phyloP scores from a whole-genome alignment of 305 asterid genomes.

The Fraxinus nigra region DNA sequence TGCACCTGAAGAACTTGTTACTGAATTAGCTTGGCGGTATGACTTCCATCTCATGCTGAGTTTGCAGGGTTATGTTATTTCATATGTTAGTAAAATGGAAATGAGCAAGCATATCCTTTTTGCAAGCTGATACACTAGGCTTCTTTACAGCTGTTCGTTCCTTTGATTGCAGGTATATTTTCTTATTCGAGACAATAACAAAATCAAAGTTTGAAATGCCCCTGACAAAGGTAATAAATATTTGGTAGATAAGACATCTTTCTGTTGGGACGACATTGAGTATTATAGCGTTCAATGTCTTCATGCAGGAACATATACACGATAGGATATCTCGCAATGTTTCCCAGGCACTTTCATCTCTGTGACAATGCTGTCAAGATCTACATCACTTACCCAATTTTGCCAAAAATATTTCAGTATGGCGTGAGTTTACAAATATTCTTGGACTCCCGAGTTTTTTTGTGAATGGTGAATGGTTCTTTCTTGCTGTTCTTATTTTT shows the following conservation, averaged over 20 bases:
- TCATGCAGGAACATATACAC: too few relatives aligned
- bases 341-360: too few relatives aligned
- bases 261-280: background rate
- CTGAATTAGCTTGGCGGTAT: slow-evolving; percentile 91
- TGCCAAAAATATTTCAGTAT: background rate
- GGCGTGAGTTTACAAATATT: background rate
- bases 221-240: slow-evolving; percentile 43
- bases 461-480: background rate
- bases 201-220: slow-evolving; percentile 62
- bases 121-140: background rate
- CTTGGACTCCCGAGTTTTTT: background rate
- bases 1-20: slow-evolving; percentile 78
- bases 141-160: background rate
- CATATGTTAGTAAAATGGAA: too few relatives aligned
- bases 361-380: too few relatives aligned
- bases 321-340: too few relatives aligned
- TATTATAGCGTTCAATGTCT: too few relatives aligned
- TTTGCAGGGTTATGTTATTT: background rate
- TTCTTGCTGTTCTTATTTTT: background rate
- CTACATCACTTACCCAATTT: background rate
- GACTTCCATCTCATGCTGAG: slow-evolving; percentile 20
- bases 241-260: background rate
- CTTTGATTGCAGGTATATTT: slow-evolving; percentile 59
- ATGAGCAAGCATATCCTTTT: background rate
- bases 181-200: slow-evolving; percentile 81